Base-by-base conservation (phyloP, 306 rosid genomes). In the Cucurbita moschata region DNA sequence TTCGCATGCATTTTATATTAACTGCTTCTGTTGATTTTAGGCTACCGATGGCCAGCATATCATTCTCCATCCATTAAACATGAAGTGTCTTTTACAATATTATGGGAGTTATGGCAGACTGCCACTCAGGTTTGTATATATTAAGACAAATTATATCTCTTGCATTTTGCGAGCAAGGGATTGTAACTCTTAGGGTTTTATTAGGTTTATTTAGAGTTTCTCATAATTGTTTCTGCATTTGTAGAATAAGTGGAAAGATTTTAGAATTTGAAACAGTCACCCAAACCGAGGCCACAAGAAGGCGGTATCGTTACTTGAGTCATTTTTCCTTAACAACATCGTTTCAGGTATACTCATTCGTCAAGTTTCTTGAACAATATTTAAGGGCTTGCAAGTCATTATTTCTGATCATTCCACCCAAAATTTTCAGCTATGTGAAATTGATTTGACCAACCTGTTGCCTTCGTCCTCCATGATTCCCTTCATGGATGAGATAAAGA, bases 31-130 rank as follows among this genome's bases (percentile, higher is more conserved):
- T 82, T 83, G 47, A 58, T 88, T 79, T 80, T 87, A 94, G 98
- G 98, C 95, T 21, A 81, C 87, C 39, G 98, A 94, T 87, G 98
- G 98, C 78, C 98, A 94, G 84, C 95, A 85, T 82, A 77, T 94
- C 82, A 94, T 94, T 86, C 92, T 94, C 80, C 97, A 94, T 89
- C 89, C 98, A 11, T 77, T 94, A 81, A 87, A 89, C 82, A 83
- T 88, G 88, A 94, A 89, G 84, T 90, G 97, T 81, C 90, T 94
- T 76, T 85, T 94, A 76, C 89, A 87, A 58, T 89, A 90, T 80
- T 87, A 81, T 79, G 96, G 92, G 79, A 81, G 89, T 74, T 89
- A 87, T 74, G 89, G 86, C 79, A 82, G 81, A 81, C 92, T 94
- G 75, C 98, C 98, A 5, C 82, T 79, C 82, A 90, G 98, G 98